phyloP scores from a whole-genome alignment of 2,329 filamentous ascomycete species.

The Alternaria triticina region DNA sequence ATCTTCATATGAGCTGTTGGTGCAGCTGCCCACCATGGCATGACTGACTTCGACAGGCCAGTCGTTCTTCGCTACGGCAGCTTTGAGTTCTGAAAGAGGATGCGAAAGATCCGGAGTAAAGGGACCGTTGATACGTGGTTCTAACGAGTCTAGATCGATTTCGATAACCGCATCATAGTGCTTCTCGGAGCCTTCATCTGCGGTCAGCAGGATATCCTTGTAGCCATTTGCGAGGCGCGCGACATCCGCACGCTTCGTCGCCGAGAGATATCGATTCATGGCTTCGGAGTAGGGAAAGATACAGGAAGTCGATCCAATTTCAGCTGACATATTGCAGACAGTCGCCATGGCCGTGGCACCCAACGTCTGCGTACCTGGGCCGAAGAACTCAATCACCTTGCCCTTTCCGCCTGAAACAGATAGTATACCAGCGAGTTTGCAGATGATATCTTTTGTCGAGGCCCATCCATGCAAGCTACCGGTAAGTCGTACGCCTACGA shows the following conservation, averaged over 20 bases:
- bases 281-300: conserved; percentile 47
- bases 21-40: conserved; percentile 46
- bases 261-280: conserved; percentile 42
- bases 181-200: conserved; percentile 39
- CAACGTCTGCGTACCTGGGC: conserved; percentile 40
- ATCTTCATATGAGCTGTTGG: conserved; percentile 49
- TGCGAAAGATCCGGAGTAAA: conserved; percentile 46
- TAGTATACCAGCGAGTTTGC: conserved; percentile 45
- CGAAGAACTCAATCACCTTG: conserved; percentile 48
- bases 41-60: conserved; percentile 42
- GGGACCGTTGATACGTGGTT: conserved; percentile 47
- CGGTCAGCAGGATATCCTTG: conserved; percentile 31
- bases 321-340: conserved; percentile 49
- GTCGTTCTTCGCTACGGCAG: conserved; percentile 29
- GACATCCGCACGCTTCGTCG: conserved; percentile 37
- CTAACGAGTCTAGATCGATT: conserved; percentile 43
- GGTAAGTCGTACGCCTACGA: conserved; percentile 41
- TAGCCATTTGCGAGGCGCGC: conserved; percentile 25
- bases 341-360: conserved; percentile 49
- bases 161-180: conserved; percentile 47
- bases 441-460: conserved; percentile 48
- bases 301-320: conserved; percentile 48
- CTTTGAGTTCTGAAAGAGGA: conserved; percentile 40
- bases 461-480: conserved; percentile 43
- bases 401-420: conserved; percentile 47